A percentile compares a stretch with the other conserved stretches of the same genome.
Conservation (phyloP, 1,284 basidiomycete genomes). For the Naganishia liquefaciens region DNA sequence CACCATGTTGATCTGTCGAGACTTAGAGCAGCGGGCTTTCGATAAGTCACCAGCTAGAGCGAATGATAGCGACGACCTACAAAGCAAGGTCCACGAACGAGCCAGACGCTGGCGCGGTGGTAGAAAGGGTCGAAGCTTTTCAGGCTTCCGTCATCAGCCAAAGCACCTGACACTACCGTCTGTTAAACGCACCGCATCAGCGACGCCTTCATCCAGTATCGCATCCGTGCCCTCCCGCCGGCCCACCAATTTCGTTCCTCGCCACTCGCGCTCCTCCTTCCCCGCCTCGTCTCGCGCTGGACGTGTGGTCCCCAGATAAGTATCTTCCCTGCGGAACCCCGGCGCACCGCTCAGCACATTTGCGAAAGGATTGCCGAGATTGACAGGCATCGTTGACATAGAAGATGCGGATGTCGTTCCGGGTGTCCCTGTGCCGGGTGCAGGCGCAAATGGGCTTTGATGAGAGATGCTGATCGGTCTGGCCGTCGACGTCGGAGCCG, state of each 20-base stretch:
- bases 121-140: slow-evolving; percentile 68
- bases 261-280: slow-evolving; percentile 45
- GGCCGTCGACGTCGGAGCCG: slow-evolving; percentile 36
- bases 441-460: slow-evolving; percentile 46
- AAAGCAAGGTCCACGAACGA: slow-evolving; percentile 79
- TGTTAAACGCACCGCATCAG: slow-evolving; percentile 65
- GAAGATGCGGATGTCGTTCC: not conserved
- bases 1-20: slow-evolving; percentile 92
- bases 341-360: slow-evolving; percentile 71
- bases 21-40: slow-evolving; percentile 37
- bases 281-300: slow-evolving; percentile 40
- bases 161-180: not conserved
- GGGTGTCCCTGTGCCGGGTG: slow-evolving; percentile 34
- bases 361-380: not conserved
- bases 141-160: not conserved
- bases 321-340: slow-evolving; percentile 61
- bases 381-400: slow-evolving; percentile 1
- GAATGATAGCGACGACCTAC: slow-evolving; percentile 50
- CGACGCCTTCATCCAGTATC: slow-evolving; percentile 57
- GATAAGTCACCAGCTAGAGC: not conserved
- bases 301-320: not conserved
- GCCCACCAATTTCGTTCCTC: slow-evolving; percentile 55
- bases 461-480: slow-evolving; percentile 49
- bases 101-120: slow-evolving; percentile 79
- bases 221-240: slow-evolving; percentile 61